A percentile compares a stretch with the other conserved stretches of the same genome.
These are phyloP conservation scores for Starmera stellimalicola DNA, from an alignment of 1,139 yeast species.

Conservation along the genomic window DNA sequence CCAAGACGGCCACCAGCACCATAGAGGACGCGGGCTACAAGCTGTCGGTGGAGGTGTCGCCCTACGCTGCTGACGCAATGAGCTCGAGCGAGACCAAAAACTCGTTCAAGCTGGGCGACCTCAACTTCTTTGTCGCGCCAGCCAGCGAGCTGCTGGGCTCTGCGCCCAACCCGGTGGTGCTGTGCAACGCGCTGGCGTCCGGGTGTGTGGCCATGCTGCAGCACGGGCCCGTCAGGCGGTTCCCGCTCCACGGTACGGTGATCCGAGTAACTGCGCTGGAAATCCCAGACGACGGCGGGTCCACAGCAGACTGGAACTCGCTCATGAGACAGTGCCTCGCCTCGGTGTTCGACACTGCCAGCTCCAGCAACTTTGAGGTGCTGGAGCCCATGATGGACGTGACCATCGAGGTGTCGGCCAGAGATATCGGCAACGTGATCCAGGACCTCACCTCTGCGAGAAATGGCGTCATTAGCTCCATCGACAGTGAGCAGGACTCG, in stretches of 20 bases:
- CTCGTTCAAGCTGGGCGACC: constrained; percentile 29
- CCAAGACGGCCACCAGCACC: constrained; percentile 16
- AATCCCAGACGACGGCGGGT: constrained; percentile 44
- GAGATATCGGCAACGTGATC: constrained; percentile 71
- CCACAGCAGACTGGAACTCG: constrained; percentile 31
- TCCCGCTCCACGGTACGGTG: constrained; percentile 56
- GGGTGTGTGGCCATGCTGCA: constrained; percentile 69
- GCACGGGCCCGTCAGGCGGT: constrained; percentile 42
- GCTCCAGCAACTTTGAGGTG: constrained; percentile 31
- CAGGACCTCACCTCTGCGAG: constrained; percentile 70
- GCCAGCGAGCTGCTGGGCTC: neutral
- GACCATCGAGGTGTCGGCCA: constrained; percentile 57
- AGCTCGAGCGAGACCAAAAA: constrained; percentile 20
- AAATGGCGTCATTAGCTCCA: constrained; percentile 57
- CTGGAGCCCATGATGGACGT: constrained; percentile 87
- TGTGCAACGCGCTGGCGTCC: constrained; percentile 44
- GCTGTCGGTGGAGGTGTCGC: constrained; percentile 35
- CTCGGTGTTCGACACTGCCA: constrained; percentile 26
- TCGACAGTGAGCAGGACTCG: constrained; percentile 46
- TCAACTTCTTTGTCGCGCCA: constrained; percentile 20
- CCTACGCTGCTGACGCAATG: constrained; percentile 37
- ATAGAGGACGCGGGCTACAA: constrained; percentile 20
- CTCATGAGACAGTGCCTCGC: constrained; percentile 35
- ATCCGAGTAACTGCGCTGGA: constrained; percentile 42
- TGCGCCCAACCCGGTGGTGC: constrained; percentile 41